These are phyloP conservation scores for Globisporangium middletonii DNA, from an alignment of 352 stramenopile genomes.

Conservation along the genomic window DNA sequence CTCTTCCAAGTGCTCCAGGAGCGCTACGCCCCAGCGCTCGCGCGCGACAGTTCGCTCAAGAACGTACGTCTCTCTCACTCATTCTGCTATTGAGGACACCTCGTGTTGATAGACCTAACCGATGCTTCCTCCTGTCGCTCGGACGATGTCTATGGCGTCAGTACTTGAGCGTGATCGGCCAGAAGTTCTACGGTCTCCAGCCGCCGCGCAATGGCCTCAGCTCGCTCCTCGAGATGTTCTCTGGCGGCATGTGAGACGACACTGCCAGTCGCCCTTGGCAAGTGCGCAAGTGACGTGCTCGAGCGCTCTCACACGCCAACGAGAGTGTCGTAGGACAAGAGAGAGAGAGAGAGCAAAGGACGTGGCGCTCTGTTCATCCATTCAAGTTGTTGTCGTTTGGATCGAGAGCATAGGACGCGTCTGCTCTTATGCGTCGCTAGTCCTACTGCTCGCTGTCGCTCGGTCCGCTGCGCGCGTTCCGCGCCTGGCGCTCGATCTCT, in stretches of 20 bases:
- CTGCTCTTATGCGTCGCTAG: background rate
- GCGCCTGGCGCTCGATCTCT: constrained; percentile 74
- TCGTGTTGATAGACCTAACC: background rate
- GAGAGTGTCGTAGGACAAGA: background rate
- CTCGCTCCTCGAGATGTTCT: constrained; percentile 83
- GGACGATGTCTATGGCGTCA: constrained; percentile 13
- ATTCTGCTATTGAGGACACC: background rate
- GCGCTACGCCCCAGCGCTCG: constrained; percentile 65
- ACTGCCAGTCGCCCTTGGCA: background rate
- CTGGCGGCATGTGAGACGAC: constrained; percentile 51
- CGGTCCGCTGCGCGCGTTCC: constrained; percentile 19
- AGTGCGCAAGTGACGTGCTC: background rate
- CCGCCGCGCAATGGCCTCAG: constrained; percentile 69
- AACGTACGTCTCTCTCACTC: constrained; percentile 43
- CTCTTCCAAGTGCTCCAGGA: constrained; percentile 87
- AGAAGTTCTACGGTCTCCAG: constrained; percentile 86
- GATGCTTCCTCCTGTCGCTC: background rate
- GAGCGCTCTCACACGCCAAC: background rate
- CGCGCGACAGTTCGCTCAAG: constrained; percentile 67
- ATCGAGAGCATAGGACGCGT: no score
- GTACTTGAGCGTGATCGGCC: constrained; percentile 81
- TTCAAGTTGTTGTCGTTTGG: no score
- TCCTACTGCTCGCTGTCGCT: constrained; percentile 1
- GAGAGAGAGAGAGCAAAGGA: background rate
- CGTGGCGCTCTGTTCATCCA: background rate